These are phyloP conservation scores for Williopsis jadinii DNA, from an alignment of 1,139 yeast species.

Conservation along the genomic window DNA sequence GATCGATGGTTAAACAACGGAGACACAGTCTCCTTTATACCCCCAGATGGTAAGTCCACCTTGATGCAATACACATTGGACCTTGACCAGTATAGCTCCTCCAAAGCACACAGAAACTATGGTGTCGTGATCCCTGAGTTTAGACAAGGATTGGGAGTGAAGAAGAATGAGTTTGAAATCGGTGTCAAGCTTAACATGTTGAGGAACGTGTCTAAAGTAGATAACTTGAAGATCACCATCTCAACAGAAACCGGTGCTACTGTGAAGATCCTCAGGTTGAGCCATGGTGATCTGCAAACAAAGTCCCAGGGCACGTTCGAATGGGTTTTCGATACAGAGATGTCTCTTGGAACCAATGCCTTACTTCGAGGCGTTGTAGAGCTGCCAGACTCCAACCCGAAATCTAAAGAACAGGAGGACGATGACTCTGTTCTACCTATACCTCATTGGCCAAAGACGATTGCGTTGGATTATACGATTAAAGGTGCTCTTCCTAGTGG, in stretches of 20 bases:
- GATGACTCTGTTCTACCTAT: conserved; percentile 11
- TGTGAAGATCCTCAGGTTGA: conserved; percentile 49
- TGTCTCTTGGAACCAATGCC: conserved; percentile 63
- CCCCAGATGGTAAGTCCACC: conserved; percentile 78
- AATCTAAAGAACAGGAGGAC: not conserved
- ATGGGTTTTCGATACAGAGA: conserved; percentile 62
- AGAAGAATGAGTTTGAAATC: conserved; percentile 71
- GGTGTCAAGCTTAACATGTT: conserved; percentile 47
- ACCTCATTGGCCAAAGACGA: conserved; percentile 40
- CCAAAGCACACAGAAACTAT: conserved; percentile 23
- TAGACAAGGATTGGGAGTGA: conserved; percentile 52
- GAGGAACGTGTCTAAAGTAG: conserved; percentile 48
- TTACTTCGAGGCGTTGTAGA: conserved; percentile 54
- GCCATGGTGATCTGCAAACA: conserved; percentile 66
- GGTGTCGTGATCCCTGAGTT: conserved; percentile 60
- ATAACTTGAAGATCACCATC: conserved; percentile 47
- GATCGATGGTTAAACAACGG: conserved; percentile 35
- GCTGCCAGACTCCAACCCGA: not conserved
- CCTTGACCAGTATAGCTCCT: conserved; percentile 26
- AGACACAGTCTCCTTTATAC: conserved; percentile 57
- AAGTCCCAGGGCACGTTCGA: conserved; percentile 50
- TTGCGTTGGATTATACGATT: conserved; percentile 48
- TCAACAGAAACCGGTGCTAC: conserved; percentile 29
- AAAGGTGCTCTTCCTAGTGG: conserved; percentile 79
- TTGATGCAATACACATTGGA: conserved; percentile 63